Base-by-base conservation (phyloP, 805 yeast genomes). In the Ogataea pignaliae region DNA sequence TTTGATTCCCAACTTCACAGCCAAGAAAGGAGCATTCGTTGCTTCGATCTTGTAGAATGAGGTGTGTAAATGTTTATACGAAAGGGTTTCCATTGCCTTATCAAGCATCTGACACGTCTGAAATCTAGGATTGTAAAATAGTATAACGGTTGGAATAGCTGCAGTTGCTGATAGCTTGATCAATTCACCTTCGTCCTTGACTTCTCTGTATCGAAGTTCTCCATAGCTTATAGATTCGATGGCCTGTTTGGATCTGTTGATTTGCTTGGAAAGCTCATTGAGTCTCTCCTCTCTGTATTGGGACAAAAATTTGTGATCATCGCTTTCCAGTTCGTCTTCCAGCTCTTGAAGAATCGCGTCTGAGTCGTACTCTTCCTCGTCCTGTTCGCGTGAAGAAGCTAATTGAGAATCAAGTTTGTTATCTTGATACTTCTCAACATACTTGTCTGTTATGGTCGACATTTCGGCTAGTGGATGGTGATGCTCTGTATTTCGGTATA, bases 21-120 rank as follows among this genome's bases (percentile, higher is more conserved):
- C 88, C 37, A 88, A 65, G 56, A 88, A 88, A 3, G 95, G 89
- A 1, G 90, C 85, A 33, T 74, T 65, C 31, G 70, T 75, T 0
- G 86, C 96, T 43, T 73, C 69, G 3, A 85, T 73, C 37, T 75
- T 70, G 16, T 74, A 61, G 46, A 84, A 77, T 44, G 69, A 70
- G 1, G 85, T 69, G 2, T 68, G 65, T 38, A 83, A 56, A 62
- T 87, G 86, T 49, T 74, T 77, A 45, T 71, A 71, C 1, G 91
- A 79, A 8, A 87, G 55, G 15, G 60, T 53, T 35, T 54, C 60
- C 52, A 54, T 64, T 48, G 71, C 69, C 3, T 67, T 58, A 47
- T 81, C 76, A 84, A 87, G 78, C 16, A 70, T 61, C 37, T 64
- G 57, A 63, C 96, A 87, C 48, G 83, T 76, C 29, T 60, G 55